A percentile compares a stretch with the other conserved stretches of the same genome.
Evolutionary conservation across 73 alveolate genomes (phyloP).

Genomic region (Stentor coeruleus): DNA sequence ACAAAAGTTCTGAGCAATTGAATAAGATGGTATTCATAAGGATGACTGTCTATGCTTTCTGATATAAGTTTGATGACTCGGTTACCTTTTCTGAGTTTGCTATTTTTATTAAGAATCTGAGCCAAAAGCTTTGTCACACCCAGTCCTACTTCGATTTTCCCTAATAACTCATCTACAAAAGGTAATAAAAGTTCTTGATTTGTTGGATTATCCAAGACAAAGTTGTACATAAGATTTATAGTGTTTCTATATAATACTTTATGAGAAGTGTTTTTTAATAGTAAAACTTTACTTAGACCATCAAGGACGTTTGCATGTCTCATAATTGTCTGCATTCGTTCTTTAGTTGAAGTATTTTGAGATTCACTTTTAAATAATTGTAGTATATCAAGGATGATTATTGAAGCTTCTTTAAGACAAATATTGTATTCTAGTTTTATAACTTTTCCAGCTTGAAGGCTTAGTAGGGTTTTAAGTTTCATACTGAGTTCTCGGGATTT

Average conservation of each 20-base stretch:
- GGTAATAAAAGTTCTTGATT: slow-evolving; percentile 11
- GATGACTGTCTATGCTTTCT: neutral
- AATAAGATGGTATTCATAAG: neutral
- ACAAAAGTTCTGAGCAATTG: slow-evolving; percentile 13
- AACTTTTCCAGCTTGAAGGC: neutral
- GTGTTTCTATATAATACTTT: neutral
- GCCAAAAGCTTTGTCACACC: slow-evolving; percentile 10
- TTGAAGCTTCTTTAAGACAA: neutral
- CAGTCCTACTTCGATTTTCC: neutral
- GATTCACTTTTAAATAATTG: neutral
- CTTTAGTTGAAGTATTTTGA: neutral
- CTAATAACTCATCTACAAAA: neutral
- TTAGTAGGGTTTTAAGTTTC: neutral
- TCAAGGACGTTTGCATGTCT: neutral
- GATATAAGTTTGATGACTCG: neutral
- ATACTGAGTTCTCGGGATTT: no score
- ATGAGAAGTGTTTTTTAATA: neutral
- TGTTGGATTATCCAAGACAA: neutral
- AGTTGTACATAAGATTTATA: neutral
- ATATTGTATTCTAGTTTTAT: no score
- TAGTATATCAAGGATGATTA: neutral
- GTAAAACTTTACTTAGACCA: neutral
- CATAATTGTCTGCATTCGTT: neutral
- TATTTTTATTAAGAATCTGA: neutral
- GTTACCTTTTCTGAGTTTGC: neutral